Evolutionary conservation across 257 asterid species (phyloP).

Genomic region (Primulina eburnea): DNA sequence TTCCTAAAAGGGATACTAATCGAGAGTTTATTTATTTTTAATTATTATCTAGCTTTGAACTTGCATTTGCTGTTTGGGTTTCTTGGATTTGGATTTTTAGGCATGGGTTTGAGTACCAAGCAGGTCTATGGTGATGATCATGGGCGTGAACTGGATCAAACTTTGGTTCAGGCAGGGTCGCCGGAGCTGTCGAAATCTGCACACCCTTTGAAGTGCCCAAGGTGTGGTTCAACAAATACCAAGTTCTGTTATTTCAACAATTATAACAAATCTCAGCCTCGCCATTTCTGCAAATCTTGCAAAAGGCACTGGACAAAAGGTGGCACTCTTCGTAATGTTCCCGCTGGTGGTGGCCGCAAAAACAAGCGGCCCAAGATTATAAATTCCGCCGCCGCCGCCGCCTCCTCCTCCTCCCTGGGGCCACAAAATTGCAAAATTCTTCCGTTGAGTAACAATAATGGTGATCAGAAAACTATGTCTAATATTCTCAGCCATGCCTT

Average conservation of each 20-base stretch:
- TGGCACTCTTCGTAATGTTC: slow-evolving; percentile 33
- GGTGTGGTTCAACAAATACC: slow-evolving; percentile 30
- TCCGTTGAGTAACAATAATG: background rate
- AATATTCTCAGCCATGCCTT: slow-evolving; percentile 21
- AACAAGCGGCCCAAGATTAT: slow-evolving; percentile 21
- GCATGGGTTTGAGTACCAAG: slow-evolving; percentile 36
- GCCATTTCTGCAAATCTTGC: slow-evolving; percentile 35
- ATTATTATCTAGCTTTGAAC: background rate
- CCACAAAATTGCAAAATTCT: background rate
- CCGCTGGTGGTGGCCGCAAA: slow-evolving; percentile 32
- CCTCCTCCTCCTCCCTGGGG: background rate
- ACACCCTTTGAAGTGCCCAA: slow-evolving; percentile 27
- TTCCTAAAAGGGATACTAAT: background rate
- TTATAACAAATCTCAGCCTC: slow-evolving; percentile 35
- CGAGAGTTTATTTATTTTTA: background rate
- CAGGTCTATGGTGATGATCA: slow-evolving; percentile 1
- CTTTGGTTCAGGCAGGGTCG: slow-evolving; percentile 18
- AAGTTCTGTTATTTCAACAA: slow-evolving; percentile 34
- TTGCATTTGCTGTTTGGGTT: background rate
- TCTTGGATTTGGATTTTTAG: background rate
- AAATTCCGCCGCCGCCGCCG: background rate
- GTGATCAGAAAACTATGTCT: slow-evolving; percentile 15
- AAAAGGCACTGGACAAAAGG: slow-evolving; percentile 37
- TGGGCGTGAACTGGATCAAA: slow-evolving; percentile 22
- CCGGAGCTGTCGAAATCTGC: slow-evolving; percentile 29